These are phyloP conservation scores for Cicer pinnatifidum DNA, from an alignment of 306 rosid genomes.

Conservation along the genomic window DNA sequence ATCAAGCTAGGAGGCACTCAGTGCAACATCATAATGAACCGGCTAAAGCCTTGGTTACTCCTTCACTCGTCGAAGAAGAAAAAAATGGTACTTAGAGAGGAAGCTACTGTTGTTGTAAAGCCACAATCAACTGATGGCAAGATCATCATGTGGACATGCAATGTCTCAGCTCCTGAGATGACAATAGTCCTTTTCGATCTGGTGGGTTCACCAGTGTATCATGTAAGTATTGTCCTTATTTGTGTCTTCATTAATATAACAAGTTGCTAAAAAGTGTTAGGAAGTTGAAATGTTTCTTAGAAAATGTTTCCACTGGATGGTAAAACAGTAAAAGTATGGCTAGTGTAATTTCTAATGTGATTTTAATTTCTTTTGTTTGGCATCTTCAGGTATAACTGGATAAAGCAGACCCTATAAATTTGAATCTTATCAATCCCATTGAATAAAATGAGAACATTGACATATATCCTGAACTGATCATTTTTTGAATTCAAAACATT, in stretches of 20 bases:
- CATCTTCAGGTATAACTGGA: not conserved
- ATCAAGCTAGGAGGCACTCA: slow-evolving; percentile 90
- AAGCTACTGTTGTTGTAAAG: slow-evolving; percentile 57
- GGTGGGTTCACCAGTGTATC: slow-evolving; percentile 78
- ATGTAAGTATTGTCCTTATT: slow-evolving; percentile 64
- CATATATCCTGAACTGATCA: too few relatives aligned
- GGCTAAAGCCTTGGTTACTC: slow-evolving; percentile 83
- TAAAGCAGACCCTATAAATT: too few relatives aligned
- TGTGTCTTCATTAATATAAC: slow-evolving; percentile 27
- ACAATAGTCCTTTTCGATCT: slow-evolving; percentile 75
- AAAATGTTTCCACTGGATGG: slow-evolving; percentile 22
- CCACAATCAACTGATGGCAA: slow-evolving; percentile 65
- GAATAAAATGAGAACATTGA: too few relatives aligned
- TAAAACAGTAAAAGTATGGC: slow-evolving; percentile 5
- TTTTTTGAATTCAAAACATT: too few relatives aligned
- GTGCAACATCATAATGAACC: slow-evolving; percentile 83
- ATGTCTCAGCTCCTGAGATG: slow-evolving; percentile 98
- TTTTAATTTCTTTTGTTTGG: not conserved
- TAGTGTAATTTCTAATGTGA: slow-evolving; percentile 7
- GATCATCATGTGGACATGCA: slow-evolving; percentile 91
- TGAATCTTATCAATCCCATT: too few relatives aligned
- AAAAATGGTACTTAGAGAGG: slow-evolving; percentile 74
- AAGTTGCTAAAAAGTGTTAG: slow-evolving; percentile 34
- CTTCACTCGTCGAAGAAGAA: slow-evolving; percentile 72
- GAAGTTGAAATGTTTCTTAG: slow-evolving; percentile 40